These are phyloP conservation scores for Hysterangium stoloniferum DNA, from an alignment of 768 basidiomycete genomes.

Conservation along the genomic window DNA sequence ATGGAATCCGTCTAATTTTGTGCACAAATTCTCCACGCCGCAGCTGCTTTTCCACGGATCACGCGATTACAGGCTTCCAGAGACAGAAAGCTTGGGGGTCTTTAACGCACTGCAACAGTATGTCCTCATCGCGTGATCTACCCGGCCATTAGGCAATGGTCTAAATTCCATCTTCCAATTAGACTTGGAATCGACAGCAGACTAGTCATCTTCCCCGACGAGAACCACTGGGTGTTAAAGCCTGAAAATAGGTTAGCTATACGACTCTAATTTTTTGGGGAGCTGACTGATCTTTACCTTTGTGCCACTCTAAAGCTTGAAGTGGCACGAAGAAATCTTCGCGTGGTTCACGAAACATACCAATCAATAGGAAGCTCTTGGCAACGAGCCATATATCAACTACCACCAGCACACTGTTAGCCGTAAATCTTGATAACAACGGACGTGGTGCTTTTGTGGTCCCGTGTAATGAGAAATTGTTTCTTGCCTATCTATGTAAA, in stretches of 20 bases:
- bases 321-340: slow-evolving; percentile 95
- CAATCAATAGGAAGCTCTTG: no score
- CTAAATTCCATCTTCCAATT: slow-evolving; percentile 1
- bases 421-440: no score
- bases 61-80: slow-evolving; percentile 83
- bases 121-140: slow-evolving; percentile 22
- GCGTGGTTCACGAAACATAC: slow-evolving; percentile 55
- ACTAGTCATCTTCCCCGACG: slow-evolving; percentile 78
- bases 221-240: slow-evolving; percentile 89
- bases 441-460: no score
- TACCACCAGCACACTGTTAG: no score
- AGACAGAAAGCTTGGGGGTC: slow-evolving; percentile 74
- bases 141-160: slow-evolving; percentile 15
- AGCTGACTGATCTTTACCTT: background rate
- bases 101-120: slow-evolving; percentile 85
- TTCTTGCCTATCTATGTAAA: no score
- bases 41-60: slow-evolving; percentile 80
- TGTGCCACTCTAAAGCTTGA: slow-evolving; percentile 45
- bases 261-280: background rate
- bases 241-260: slow-evolving; percentile 59
- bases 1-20: slow-evolving; percentile 75
- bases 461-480: no score
- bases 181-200: slow-evolving; percentile 69
- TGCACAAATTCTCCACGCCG: slow-evolving; percentile 80
- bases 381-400: no score